A percentile compares a stretch with the other conserved stretches of the same genome.
phyloP scores from a whole-genome alignment of 345 rosid genomes.

The Raphanus sativus region DNA sequence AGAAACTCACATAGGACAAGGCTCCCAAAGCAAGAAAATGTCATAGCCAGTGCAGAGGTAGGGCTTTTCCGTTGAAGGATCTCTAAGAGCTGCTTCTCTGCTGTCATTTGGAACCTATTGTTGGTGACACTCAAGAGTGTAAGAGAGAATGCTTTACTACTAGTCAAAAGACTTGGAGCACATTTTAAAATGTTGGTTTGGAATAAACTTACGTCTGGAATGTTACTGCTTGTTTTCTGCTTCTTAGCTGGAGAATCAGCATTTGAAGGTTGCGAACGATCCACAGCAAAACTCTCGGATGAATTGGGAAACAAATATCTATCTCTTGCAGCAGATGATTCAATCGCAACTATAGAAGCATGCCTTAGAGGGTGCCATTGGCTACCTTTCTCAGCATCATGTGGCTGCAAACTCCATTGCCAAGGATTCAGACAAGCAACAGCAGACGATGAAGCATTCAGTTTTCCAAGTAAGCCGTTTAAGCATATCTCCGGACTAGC shows the following conservation, averaged over 20 bases:
- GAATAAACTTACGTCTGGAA: conserved; percentile 36
- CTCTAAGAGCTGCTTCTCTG: conserved; percentile 24
- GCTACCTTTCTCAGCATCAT: conserved; percentile 13
- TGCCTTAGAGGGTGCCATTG: conserved; percentile 74
- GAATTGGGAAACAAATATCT: conserved; percentile 54
- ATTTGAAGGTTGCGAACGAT: conserved; percentile 33
- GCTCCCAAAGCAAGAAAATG: conserved; percentile 82
- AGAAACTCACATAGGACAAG: conserved; percentile 76
- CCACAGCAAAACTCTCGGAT: conserved; percentile 34
- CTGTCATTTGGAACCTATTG: conserved; percentile 46
- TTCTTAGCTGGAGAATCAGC: conserved; percentile 53
- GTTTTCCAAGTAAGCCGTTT: conserved; percentile 31
- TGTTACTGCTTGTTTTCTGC: conserved; percentile 48
- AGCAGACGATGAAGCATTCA: conserved; percentile 17
- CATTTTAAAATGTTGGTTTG: neutral
- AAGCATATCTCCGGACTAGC: conserved; percentile 23
- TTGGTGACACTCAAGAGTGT: neutral
- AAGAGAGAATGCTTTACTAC: conserved; percentile 24
- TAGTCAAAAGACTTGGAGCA: neutral
- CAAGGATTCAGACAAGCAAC: conserved; percentile 76
- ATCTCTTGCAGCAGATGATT: conserved; percentile 83
- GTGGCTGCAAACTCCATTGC: conserved; percentile 54
- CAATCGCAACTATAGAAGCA: conserved; percentile 81
- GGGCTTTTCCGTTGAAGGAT: conserved; percentile 45
- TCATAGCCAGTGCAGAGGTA: conserved; percentile 92